A percentile compares a stretch with the other conserved stretches of the same genome.
These are phyloP conservation scores for Plasmopara halstedii DNA, from an alignment of 352 stramenopile species.

Conservation along the genomic window DNA sequence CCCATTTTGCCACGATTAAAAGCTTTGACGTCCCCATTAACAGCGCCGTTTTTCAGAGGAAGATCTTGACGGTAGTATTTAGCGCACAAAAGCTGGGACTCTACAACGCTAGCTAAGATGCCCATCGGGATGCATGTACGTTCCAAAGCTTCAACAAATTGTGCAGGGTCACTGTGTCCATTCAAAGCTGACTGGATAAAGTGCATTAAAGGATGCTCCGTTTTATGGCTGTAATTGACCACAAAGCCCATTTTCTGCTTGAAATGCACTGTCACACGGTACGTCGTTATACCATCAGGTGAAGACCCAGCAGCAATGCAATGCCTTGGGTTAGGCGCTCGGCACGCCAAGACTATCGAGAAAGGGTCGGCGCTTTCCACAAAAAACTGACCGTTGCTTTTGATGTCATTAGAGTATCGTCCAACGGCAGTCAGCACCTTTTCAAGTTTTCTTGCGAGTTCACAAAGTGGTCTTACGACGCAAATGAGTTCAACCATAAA, in stretches of 20 bases:
- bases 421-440: constrained; percentile 52
- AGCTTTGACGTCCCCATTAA: constrained; percentile 32
- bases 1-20: constrained; percentile 64
- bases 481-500: constrained; percentile 87
- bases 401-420: constrained; percentile 70
- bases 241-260: constrained; percentile 86
- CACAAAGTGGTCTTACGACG: constrained; percentile 77
- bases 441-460: constrained; percentile 76
- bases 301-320: constrained; percentile 65
- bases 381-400: constrained; percentile 70
- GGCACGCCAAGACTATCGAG: constrained; percentile 68
- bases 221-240: constrained; percentile 83
- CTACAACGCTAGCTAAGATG: constrained; percentile 71
- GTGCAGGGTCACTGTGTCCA: constrained; percentile 65
- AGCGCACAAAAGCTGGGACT: constrained; percentile 75
- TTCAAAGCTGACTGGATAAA: constrained; percentile 83
- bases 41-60: constrained; percentile 29
- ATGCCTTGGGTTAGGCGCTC: constrained; percentile 59
- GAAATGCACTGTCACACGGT: constrained; percentile 77
- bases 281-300: constrained; percentile 64
- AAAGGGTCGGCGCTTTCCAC: constrained; percentile 82
- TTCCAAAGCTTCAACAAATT: constrained; percentile 76
- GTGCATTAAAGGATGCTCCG: constrained; percentile 76
- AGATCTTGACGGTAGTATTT: constrained; percentile 79
- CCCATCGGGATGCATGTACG: constrained; percentile 79